phyloP scores from a whole-genome alignment of 78 protist species.

The Acrasis kona region DNA sequence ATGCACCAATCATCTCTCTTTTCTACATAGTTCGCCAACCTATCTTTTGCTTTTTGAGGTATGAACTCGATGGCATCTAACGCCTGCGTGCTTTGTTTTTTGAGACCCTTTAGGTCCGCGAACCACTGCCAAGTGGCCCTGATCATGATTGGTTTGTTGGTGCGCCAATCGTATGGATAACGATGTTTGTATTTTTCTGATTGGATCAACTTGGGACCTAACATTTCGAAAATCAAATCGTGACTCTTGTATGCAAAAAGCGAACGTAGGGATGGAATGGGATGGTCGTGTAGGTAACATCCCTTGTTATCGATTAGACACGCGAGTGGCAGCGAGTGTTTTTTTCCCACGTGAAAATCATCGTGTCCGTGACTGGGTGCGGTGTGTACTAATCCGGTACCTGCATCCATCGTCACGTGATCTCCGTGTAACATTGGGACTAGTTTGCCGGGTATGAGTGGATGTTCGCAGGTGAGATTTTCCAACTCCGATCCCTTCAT shows the following conservation, averaged over 20 bases:
- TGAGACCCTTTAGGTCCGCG: not conserved
- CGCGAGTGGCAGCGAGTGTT: not conserved
- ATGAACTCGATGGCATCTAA: not conserved
- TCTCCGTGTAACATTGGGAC: constrained; percentile 4
- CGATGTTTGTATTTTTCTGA: constrained; percentile 54
- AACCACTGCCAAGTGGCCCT: constrained; percentile 28
- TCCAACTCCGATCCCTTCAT: not conserved
- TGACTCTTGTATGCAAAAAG: constrained; percentile 51
- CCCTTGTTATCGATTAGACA: constrained; percentile 49
- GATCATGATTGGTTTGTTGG: constrained; percentile 80
- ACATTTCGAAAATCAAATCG: constrained; percentile 49
- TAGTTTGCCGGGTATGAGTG: not conserved
- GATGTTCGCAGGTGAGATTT: not conserved
- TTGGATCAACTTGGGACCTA: constrained; percentile 26
- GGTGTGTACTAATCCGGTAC: constrained; percentile 90
- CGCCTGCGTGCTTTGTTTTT: not conserved
- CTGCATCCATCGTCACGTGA: constrained; percentile 65
- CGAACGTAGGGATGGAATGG: no score
- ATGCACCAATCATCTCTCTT: constrained; percentile 83
- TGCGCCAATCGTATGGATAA: constrained; percentile 92
- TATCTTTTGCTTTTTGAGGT: not conserved
- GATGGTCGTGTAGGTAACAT: constrained; percentile 28
- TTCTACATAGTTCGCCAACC: not conserved
- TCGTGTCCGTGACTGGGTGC: constrained; percentile 93
- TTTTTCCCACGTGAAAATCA: constrained; percentile 41